Base-by-base conservation (phyloP, 1,284 basidiomycete genomes). In the Sparassis latifolia region DNA sequence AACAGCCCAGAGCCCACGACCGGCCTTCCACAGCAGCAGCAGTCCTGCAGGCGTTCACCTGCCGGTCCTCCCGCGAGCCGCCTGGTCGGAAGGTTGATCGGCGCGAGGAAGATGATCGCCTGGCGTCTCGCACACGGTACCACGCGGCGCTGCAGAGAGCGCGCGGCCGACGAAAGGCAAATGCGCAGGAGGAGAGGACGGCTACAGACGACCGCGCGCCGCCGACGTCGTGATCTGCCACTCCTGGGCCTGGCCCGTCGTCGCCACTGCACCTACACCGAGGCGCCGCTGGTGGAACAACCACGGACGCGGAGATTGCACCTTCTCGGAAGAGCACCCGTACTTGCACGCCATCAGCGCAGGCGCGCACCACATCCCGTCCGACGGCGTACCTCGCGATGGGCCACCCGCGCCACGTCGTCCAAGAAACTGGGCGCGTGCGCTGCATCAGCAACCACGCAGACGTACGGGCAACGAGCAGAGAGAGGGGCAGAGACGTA, bases 81-180 rank as follows among this genome's bases (percentile, higher is more conserved):
- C 61, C 86, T 81, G 64, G 87, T 82, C 57, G 86, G 87, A 58
- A 81, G 82, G 45, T 80, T 84, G 56, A 86, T 75, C 10, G 84
- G 71, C 7, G 71, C 71, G 30, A 73, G 65, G 61, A 73, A 73
- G 53, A 73, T 71, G 49, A 73, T 66, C 6, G 67, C 68, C 54
- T 70, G 63, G 47, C 69, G 63, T 57, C 66, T 62, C 42, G 66
- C 64, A 52, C 69, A 66, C 64, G 62, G 12, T 57, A 59, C 64
- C 62, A 67, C 4, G 60, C 62, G 58, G 29, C 66, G 57, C 65
- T 67, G 56, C 41, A 46, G 37, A 35, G 30, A 6, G 12, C 6
- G 35, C 35, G 35, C 12, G 35, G 35, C 35, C 7, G 6, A 12
- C 35, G 35, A 6, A 37, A 7, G 35, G 35, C 35, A n/a, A 37